phyloP scores from a whole-genome alignment of 2,329 filamentous ascomycete genomes.

The Aspergillus sp. region DNA sequence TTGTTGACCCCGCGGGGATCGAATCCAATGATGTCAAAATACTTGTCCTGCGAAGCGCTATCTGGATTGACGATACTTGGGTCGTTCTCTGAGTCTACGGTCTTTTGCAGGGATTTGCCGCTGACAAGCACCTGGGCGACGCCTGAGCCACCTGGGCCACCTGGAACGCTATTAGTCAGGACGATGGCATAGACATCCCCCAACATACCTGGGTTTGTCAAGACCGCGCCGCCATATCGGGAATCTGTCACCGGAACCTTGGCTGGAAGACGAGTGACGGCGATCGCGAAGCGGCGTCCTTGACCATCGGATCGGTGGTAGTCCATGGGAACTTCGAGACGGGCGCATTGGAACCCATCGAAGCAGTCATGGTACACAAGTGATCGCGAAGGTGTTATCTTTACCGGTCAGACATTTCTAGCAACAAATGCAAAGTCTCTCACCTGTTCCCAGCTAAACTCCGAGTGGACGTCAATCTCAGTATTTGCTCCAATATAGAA shows the following conservation, averaged over 20 bases:
- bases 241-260: constrained; percentile 43
- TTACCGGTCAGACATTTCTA: background rate
- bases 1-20: constrained; percentile 48
- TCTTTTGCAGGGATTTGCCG: constrained; percentile 40
- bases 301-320: constrained; percentile 41
- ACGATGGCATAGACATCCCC: background rate
- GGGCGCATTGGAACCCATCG: constrained; percentile 51
- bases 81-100: constrained; percentile 37
- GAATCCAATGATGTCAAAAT: constrained; percentile 48
- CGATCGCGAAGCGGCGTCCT: constrained; percentile 42
- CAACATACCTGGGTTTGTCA: constrained; percentile 49
- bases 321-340: constrained; percentile 52
- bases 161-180: constrained; percentile 21
- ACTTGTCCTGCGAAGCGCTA: constrained; percentile 19
- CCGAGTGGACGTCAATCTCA: background rate
- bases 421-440: background rate
- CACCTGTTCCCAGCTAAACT: constrained; percentile 21
- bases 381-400: constrained; percentile 31
- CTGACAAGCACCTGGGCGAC: constrained; percentile 34
- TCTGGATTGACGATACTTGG: constrained; percentile 10
- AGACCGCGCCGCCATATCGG: constrained; percentile 49
- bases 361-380: constrained; percentile 48
- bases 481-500: background rate
- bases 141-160: constrained; percentile 50
- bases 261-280: constrained; percentile 51